A percentile compares a stretch with the other conserved stretches of the same genome.
Conservation (phyloP, 1,284 basidiomycete genomes). For the Cutaneotrichosporon sp. region DNA sequence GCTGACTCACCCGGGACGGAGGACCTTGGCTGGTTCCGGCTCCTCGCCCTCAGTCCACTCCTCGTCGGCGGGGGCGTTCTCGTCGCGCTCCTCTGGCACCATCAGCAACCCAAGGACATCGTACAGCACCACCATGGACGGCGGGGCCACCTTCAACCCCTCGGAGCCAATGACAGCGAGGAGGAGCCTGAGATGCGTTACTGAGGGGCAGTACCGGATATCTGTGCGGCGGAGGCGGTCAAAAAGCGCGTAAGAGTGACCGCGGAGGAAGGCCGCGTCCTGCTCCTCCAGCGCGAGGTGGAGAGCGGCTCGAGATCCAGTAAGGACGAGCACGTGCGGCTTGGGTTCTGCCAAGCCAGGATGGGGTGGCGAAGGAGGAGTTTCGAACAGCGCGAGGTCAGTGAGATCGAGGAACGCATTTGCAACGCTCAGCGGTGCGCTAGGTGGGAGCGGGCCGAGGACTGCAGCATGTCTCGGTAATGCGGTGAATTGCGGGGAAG, state of each 20-base stretch:
- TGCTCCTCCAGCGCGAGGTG: slow-evolving; percentile 36
- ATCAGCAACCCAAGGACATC: slow-evolving; percentile 37
- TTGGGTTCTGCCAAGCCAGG: not conserved
- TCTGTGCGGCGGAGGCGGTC: slow-evolving; percentile 33
- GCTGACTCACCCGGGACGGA: not conserved
- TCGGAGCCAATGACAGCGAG: slow-evolving; percentile 7
- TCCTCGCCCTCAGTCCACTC: not conserved
- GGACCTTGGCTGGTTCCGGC: not conserved
- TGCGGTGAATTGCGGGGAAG: not conserved
- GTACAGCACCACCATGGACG: slow-evolving; percentile 39
- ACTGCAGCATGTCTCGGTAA: slow-evolving; percentile 24
- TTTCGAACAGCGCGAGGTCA: slow-evolving; percentile 27
- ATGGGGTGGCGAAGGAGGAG: not conserved
- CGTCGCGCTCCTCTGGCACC: slow-evolving; percentile 29
- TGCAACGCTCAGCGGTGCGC: slow-evolving; percentile 37
- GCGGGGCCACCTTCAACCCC: slow-evolving; percentile 16
- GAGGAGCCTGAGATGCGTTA: slow-evolving; percentile 35
- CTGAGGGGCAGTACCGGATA: slow-evolving; percentile 39
- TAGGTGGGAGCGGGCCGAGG: slow-evolving; percentile 40
- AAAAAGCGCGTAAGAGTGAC: slow-evolving; percentile 21
- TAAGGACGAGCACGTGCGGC: slow-evolving; percentile 39
- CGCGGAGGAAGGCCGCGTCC: slow-evolving; percentile 39
- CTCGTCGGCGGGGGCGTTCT: slow-evolving; percentile 24
- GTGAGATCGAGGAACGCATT: slow-evolving; percentile 29
- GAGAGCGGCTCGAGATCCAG: slow-evolving; percentile 29